Percentiles rank a stretch among this genome's conserved stretches.
These are phyloP conservation scores for Pyricularia sp. DNA, from an alignment of 2,329 filamentous ascomycete genomes.

Conservation along the genomic window DNA sequence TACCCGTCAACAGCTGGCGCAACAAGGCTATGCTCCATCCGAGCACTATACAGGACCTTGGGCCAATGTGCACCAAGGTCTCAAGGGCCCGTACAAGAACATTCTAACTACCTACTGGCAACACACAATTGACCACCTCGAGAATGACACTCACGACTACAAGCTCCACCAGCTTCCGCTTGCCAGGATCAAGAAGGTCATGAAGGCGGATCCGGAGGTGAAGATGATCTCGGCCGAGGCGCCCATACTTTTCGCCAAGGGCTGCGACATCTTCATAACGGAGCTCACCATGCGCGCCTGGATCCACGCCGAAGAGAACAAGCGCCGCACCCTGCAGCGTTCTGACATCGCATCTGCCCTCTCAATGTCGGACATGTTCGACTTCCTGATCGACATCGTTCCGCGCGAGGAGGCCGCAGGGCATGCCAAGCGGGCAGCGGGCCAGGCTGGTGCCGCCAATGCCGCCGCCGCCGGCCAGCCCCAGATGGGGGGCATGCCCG, in stretches of 20 bases:
- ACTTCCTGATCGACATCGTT: slow-evolving; percentile 98
- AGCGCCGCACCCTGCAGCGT: slow-evolving; percentile 86
- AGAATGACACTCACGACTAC: slow-evolving; percentile 94
- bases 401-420: slow-evolving; percentile 86
- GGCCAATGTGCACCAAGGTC: slow-evolving; percentile 95
- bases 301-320: slow-evolving; percentile 99
- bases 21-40: slow-evolving; percentile 80
- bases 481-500: slow-evolving; percentile 42
- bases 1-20: slow-evolving; percentile 56
- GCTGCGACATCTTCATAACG: slow-evolving; percentile 98
- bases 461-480: slow-evolving; percentile 29
- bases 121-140: slow-evolving; percentile 91
- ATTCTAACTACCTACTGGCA: slow-evolving; percentile 99
- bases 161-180: slow-evolving; percentile 95
- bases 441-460: slow-evolving; percentile 32
- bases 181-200: slow-evolving; percentile 99
- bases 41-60: slow-evolving; percentile 91
- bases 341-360: slow-evolving; percentile 94
- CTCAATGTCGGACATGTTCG: slow-evolving; percentile 98
- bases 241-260: slow-evolving; percentile 95
- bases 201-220: slow-evolving; percentile 98
- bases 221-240: slow-evolving; percentile 99
- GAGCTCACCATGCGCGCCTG: slow-evolving; percentile 98
- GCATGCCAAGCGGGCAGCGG: slow-evolving; percentile 67
- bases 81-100: slow-evolving; percentile 88